These are phyloP conservation scores for Rhizophagus clarus DNA, from an alignment of 192 early-diverging fungal species.

Conservation along the genomic window DNA sequence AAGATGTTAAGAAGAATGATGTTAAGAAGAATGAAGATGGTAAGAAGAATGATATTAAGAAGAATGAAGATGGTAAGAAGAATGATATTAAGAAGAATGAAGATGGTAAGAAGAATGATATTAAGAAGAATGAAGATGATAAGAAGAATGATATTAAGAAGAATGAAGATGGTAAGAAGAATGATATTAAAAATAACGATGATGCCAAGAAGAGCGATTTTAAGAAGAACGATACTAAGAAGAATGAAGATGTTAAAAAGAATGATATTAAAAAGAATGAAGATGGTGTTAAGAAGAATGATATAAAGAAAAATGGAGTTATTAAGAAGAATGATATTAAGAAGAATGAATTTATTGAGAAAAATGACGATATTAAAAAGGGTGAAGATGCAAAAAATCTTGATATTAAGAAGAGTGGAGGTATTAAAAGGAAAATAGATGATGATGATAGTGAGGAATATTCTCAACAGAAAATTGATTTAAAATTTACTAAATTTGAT, in stretches of 20 bases:
- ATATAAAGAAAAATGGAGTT: too few species aligned
- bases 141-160: too few species aligned
- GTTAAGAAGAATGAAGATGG: too few species aligned
- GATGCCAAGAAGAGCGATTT: too few species aligned
- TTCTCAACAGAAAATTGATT: conserved; percentile 60
- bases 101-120: too few species aligned
- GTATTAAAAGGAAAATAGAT: conserved; percentile 56
- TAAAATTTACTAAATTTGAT: conserved; percentile 70
- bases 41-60: conserved; percentile 38
- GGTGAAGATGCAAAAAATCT: neutral
- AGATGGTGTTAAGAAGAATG: neutral
- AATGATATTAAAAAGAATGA: neutral
- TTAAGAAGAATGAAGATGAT: too few species aligned
- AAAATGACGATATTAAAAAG: too few species aligned
- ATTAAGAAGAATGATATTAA: neutral
- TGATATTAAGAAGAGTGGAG: conserved; percentile 48
- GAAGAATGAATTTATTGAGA: too few species aligned
- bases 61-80: conserved; percentile 23
- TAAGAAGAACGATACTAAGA: conserved; percentile 30
- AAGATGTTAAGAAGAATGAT: too few species aligned
- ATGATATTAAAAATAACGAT: too few species aligned
- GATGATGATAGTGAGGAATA: conserved; percentile 43
- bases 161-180: too few species aligned
- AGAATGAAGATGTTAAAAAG: conserved; percentile 1
- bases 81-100: conserved; percentile 38